A percentile compares a stretch with the other conserved stretches of the same genome.
These are phyloP conservation scores for Neopestalotiopsis clavispora DNA, from an alignment of 2,329 filamentous ascomycete genomes.

Conservation along the genomic window DNA sequence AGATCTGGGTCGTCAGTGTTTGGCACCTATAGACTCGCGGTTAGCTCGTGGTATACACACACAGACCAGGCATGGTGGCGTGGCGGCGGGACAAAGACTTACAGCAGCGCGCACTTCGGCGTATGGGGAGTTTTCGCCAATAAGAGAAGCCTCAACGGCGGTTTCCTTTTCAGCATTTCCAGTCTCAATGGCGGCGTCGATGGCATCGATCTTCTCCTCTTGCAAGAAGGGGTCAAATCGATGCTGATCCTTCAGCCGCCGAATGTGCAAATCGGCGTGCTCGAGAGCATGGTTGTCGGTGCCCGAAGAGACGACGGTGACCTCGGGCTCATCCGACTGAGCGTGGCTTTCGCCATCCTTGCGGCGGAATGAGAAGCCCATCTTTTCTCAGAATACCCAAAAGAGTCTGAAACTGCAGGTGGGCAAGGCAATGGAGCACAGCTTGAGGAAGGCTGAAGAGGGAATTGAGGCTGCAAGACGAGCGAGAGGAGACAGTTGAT, in stretches of 20 bases:
- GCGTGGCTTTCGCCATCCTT: neutral
- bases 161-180: constrained; percentile 61
- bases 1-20: constrained; percentile 45
- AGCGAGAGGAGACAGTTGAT: neutral
- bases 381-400: neutral
- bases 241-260: constrained; percentile 15
- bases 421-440: neutral
- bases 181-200: constrained; percentile 61
- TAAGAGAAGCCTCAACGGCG: constrained; percentile 60
- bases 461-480: neutral
- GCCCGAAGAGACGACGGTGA: neutral
- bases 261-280: constrained; percentile 5
- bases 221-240: constrained; percentile 43
- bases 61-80: too few relatives aligned
- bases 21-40: neutral
- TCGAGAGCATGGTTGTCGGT: neutral
- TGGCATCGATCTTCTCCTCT: constrained; percentile 63
- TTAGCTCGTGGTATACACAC: neutral
- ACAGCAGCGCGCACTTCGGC: constrained; percentile 67
- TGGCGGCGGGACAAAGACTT: neutral
- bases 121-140: constrained; percentile 71
- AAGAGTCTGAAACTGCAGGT: neutral
- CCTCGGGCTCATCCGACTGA: neutral
- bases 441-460: neutral
- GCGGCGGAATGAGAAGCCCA: constrained; percentile 16